A percentile compares a stretch with the other conserved stretches of the same genome.
phyloP scores from a whole-genome alignment of 352 stramenopile genomes.

The Pilasporangium apinafurcum region DNA sequence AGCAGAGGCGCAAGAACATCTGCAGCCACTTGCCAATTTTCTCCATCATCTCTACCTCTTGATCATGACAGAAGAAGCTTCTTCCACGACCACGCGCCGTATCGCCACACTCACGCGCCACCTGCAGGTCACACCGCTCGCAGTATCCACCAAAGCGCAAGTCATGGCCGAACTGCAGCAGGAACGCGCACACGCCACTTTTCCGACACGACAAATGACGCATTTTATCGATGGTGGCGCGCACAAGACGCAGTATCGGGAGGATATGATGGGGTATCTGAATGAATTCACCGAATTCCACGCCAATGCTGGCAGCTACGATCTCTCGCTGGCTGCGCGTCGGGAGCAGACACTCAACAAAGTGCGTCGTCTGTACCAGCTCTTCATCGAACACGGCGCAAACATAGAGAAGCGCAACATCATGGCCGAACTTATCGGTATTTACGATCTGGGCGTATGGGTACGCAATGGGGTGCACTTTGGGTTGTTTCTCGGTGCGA shows the following conservation, averaged over 20 bases:
- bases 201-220: constrained; percentile 48
- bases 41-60: too few relatives aligned
- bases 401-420: constrained; percentile 50
- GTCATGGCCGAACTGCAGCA: constrained; percentile 37
- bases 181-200: constrained; percentile 41
- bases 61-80: constrained; percentile 20
- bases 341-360: constrained; percentile 45
- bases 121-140: constrained; percentile 14
- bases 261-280: constrained; percentile 46
- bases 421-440: constrained; percentile 52
- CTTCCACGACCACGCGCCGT: constrained; percentile 22
- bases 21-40: constrained; percentile 10
- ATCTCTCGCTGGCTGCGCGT: constrained; percentile 39
- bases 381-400: constrained; percentile 54
- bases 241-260: constrained; percentile 29
- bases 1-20: too few relatives aligned
- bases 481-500: constrained; percentile 71
- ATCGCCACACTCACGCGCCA: constrained; percentile 48
- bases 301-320: constrained; percentile 28
- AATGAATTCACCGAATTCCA: constrained; percentile 36
- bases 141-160: constrained; percentile 31
- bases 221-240: constrained; percentile 51
- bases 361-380: constrained; percentile 44
- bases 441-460: constrained; percentile 62
- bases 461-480: constrained; percentile 82